A percentile compares a stretch with the other conserved stretches of the same genome.
phyloP scores from a whole-genome alignment of 768 basidiomycete genomes.

The Gautieria morchelliformis region DNA sequence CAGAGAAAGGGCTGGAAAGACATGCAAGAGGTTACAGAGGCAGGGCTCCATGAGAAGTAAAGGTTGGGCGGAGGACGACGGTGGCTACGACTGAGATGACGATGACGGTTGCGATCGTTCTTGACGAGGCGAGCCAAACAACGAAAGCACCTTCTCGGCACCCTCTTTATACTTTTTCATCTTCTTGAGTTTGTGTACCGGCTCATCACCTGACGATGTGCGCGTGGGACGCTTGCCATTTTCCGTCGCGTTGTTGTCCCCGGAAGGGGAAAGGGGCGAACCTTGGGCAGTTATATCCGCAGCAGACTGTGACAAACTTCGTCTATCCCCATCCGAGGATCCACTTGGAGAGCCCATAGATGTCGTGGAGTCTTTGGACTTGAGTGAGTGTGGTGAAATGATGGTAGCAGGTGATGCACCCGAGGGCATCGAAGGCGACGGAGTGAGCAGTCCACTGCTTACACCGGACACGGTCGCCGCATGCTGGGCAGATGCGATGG shows the following conservation, averaged over 20 bases:
- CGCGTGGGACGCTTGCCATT: conserved; percentile 17
- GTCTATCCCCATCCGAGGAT: conserved; percentile 62
- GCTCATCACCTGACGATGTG: conserved; percentile 24
- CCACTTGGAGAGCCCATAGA: conserved; percentile 52
- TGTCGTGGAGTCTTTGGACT: conserved; percentile 68
- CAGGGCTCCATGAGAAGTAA: not conserved
- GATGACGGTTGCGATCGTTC: not conserved
- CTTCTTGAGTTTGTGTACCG: conserved; percentile 59
- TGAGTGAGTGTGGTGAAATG: conserved; percentile 51
- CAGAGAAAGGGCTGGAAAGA: not conserved
- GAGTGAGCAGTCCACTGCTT: conserved; percentile 42
- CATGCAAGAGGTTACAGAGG: not conserved
- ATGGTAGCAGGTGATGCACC: conserved; percentile 24
- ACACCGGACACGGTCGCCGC: conserved; percentile 13
- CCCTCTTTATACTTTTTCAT: conserved; percentile 82
- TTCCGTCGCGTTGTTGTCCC: not conserved
- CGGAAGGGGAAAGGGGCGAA: not conserved
- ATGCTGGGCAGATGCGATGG: conserved; percentile 20
- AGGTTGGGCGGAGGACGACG: not conserved
- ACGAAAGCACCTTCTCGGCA: conserved; percentile 75
- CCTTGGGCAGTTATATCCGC: not conserved
- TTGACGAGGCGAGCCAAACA: conserved; percentile 68
- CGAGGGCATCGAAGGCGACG: conserved; percentile 49
- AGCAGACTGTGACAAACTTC: conserved; percentile 11
- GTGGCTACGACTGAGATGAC: not conserved